A percentile compares a stretch with the other conserved stretches of the same genome.
These are phyloP conservation scores for Amaranthus palmeri DNA, from an alignment of 148 eudicot species.

Conservation along the genomic window DNA sequence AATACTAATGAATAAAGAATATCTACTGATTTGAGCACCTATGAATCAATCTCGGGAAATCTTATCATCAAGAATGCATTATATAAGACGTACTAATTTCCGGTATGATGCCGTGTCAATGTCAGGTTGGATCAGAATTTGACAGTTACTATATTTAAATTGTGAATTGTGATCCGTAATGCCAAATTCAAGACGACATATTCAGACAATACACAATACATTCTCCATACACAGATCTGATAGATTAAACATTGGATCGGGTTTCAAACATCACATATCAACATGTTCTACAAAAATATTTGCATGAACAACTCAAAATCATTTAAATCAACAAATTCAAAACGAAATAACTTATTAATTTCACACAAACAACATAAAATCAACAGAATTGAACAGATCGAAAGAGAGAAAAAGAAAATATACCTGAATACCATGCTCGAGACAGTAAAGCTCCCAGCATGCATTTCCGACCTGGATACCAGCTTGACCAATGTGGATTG, in stretches of 20 bases:
- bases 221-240: background rate
- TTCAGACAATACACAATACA: background rate
- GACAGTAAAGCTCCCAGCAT: slow-evolving; percentile 55
- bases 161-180: too few relatives aligned
- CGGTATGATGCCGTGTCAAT: too few relatives aligned
- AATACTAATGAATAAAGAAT: too few relatives aligned
- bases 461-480: slow-evolving; percentile 55
- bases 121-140: too few relatives aligned
- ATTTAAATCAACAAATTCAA: background rate
- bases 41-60: too few relatives aligned
- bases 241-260: background rate
- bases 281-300: background rate
- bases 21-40: too few relatives aligned
- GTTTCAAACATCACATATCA: background rate
- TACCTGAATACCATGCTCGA: slow-evolving; percentile 48
- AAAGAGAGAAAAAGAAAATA: background rate
- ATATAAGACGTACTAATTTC: too few relatives aligned
- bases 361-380: background rate
- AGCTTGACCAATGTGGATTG: slow-evolving; percentile 49
- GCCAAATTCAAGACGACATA: too few relatives aligned
- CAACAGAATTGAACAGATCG: background rate
- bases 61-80: too few relatives aligned
- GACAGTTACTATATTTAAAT: too few relatives aligned
- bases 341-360: background rate
- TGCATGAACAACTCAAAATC: background rate